These are phyloP conservation scores for Suhomyces yuchorum DNA, from an alignment of 1,139 yeast species.

Conservation along the genomic window DNA sequence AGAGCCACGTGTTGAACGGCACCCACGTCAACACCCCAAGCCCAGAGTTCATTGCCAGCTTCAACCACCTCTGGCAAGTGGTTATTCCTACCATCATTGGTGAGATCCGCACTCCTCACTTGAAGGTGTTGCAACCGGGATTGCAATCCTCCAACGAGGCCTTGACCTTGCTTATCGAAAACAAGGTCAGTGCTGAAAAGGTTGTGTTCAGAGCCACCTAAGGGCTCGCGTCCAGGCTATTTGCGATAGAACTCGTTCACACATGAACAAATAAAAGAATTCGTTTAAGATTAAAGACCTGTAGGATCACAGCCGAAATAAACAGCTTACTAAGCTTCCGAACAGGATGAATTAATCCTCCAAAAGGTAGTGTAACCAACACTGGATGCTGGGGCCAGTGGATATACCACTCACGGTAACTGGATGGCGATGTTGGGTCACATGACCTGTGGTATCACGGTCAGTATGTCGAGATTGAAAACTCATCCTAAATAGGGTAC, in stretches of 20 bases:
- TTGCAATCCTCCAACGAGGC: slow-evolving; percentile 32
- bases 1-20: slow-evolving; percentile 21
- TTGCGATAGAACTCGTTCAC: too few relatives aligned
- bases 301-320: too few relatives aligned
- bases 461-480: too few relatives aligned
- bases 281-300: too few relatives aligned
- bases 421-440: neutral
- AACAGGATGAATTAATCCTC: too few relatives aligned
- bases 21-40: slow-evolving; percentile 20
- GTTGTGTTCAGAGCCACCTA: slow-evolving; percentile 24
- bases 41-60: slow-evolving; percentile 23
- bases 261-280: too few relatives aligned
- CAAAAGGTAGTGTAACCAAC: too few relatives aligned
- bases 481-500: slow-evolving; percentile 31
- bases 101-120: slow-evolving; percentile 23
- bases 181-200: slow-evolving; percentile 31
- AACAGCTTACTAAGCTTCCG: too few relatives aligned
- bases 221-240: too few relatives aligned
- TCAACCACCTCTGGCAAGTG: slow-evolving; percentile 26
- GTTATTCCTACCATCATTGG: slow-evolving; percentile 23
- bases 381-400: too few relatives aligned
- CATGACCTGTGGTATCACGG: neutral
- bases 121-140: slow-evolving; percentile 31
- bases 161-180: slow-evolving; percentile 25
- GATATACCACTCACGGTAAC: too few relatives aligned